A percentile compares a stretch with the other conserved stretches of the same genome.
Evolutionary conservation across 2,329 filamentous ascomycete genomes (phyloP).

Genomic region (Trichoderma hamatum): DNA sequence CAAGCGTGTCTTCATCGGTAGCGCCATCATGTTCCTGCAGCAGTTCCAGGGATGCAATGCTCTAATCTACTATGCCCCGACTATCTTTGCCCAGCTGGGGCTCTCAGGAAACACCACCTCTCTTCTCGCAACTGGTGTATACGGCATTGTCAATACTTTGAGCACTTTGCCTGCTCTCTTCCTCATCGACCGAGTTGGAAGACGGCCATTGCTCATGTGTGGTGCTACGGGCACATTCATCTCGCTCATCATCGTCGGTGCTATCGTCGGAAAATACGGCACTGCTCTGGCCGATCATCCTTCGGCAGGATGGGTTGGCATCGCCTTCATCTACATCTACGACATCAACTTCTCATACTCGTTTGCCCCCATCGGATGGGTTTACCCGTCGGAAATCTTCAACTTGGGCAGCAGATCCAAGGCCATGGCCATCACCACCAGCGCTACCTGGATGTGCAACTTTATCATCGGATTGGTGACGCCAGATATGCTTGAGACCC

Average conservation of each 20-base stretch:
- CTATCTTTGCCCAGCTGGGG: constrained; percentile 49
- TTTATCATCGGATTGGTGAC: constrained; percentile 43
- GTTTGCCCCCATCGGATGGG: constrained; percentile 65
- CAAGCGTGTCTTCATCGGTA: constrained; percentile 57
- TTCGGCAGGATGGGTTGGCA: constrained; percentile 57
- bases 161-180: constrained; percentile 49
- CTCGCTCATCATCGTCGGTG: constrained; percentile 58
- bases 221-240: constrained; percentile 66
- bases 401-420: constrained; percentile 60
- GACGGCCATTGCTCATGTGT: constrained; percentile 65
- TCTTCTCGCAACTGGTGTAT: constrained; percentile 60
- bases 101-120: constrained; percentile 46
- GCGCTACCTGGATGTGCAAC: constrained; percentile 47
- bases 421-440: constrained; percentile 62
- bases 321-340: constrained; percentile 66
- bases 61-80: constrained; percentile 53
- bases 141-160: constrained; percentile 59
- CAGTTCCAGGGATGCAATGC: constrained; percentile 54
- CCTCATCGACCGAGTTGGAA: constrained; percentile 58
- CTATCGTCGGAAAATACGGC: constrained; percentile 52
- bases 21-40: constrained; percentile 59
- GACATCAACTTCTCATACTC: constrained; percentile 67
- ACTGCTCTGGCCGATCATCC: constrained; percentile 40
- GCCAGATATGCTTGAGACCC: constrained; percentile 55
- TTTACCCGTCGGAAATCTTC: constrained; percentile 67